Base-by-base conservation (phyloP, 2,329 filamentous ascomycete genomes). In the Leptodontidium sp. region DNA sequence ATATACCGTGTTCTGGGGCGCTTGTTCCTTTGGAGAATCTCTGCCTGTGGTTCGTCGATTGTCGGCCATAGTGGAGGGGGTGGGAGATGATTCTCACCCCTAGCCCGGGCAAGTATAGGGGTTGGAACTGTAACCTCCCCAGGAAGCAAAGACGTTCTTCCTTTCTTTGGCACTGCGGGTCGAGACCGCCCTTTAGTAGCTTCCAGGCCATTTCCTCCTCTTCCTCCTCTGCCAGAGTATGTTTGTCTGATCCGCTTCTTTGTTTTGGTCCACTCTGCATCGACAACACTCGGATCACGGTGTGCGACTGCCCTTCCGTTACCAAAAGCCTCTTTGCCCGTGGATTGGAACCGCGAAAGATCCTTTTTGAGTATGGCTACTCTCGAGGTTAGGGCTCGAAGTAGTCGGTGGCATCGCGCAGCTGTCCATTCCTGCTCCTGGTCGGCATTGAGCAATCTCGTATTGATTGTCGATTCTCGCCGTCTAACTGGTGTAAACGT, bases 361-460 rank as follows among this genome's bases (percentile, higher is more conserved):
- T 80, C 78, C 66, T 79, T 82, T 29, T 78, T 78, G 2, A 84
- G 72, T 45, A 81, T 79, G 70, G 79, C 76, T 45, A 84, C 79
- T 55, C 81, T 78, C 14, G 82, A 83, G 35, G 81, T 77, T 65
- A 84, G 72, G 8, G 81, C 80, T 40, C 82, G 80, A 43, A 84
- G 77, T 52, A 84, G 72, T 26, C 82, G 80, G 64, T 83, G 78
- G 64, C 82, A 84, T 68, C 82, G 79, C 43, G 81, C 78, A 26
- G 82, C 75, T 12, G 81, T 84, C 82, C 82, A 79, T 68, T 77
- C 75, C 61, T 74, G 71, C 53, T 73, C 71, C 14, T 62, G 57
- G 50, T 74, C 71, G 12, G 68, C 66, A 43, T 71, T 47, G 24
- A 71, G 61, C 53, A 61, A 65, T 47, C 72, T 72, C 14, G 65